phyloP scores from a whole-genome alignment of 805 yeast genomes.

The Saturnispora silvae region DNA sequence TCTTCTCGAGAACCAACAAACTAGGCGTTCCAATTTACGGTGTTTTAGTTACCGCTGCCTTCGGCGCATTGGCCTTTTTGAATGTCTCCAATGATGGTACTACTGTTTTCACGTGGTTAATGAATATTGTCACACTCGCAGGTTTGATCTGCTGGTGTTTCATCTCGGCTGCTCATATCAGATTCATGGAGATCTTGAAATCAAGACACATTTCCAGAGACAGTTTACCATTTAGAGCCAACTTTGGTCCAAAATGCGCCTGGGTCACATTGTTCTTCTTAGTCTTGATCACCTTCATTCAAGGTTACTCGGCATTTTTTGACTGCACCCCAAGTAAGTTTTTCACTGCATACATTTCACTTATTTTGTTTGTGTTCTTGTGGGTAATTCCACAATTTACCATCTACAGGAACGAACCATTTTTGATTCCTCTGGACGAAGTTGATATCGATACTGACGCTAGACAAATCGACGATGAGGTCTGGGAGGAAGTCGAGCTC shows the following conservation, averaged over 20 bases:
- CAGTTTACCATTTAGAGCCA: conserved; percentile 64
- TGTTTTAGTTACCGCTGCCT: conserved; percentile 36
- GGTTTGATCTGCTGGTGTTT: conserved; percentile 54
- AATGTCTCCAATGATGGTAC: conserved; percentile 51
- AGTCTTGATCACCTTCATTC: conserved; percentile 50
- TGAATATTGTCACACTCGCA: conserved; percentile 51
- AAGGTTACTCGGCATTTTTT: conserved; percentile 62
- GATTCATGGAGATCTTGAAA: conserved; percentile 34
- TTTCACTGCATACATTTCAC: conserved; percentile 63
- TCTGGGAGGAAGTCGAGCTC: conserved; percentile 42
- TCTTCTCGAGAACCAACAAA: conserved; percentile 44
- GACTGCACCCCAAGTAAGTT: conserved; percentile 43
- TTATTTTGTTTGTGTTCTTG: conserved; percentile 44
- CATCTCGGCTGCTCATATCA: conserved; percentile 46
- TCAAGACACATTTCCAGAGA: conserved; percentile 58
- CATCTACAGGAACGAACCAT: conserved; percentile 36
- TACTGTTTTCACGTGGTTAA: conserved; percentile 52
- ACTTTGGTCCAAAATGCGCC: conserved; percentile 57
- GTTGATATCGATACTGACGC: conserved; percentile 34
- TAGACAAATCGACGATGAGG: conserved; percentile 29
- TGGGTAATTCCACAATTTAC: conserved; percentile 45
- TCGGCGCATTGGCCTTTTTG: conserved; percentile 50
- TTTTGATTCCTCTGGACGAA: conserved; percentile 41
- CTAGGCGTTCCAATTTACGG: conserved; percentile 52
- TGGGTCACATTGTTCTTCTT: conserved; percentile 50